Base-by-base conservation (phyloP, 495 filamentous ascomycete species). In the Neurospora sp. region DNA sequence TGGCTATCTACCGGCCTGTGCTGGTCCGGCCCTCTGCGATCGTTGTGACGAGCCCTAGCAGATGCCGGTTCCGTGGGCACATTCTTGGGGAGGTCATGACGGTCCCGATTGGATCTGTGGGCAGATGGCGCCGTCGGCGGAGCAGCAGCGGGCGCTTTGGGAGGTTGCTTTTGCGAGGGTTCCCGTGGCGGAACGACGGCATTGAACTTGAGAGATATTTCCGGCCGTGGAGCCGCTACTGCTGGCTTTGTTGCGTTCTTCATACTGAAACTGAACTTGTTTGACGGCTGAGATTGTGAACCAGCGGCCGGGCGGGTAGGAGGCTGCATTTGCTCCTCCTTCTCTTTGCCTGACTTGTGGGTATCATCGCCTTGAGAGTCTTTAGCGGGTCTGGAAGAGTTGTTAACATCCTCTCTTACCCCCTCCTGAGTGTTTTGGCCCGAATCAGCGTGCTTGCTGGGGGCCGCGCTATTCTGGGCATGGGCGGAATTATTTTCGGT, bases 261-360 rank as follows among this genome's bases (percentile, higher is more conserved):
- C 80, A 97, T 90, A 14, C 93, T 91, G 80, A 97, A 97, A 76
- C 92, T 94, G 76, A 97, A 93, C 79, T 94, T 95, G 44, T 89
- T 90, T 17, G 79, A 69, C 20, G 80, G 78, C 41, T 76, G 76
- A 40, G 85, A 87, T 81, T 86, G 88, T 84, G 69, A 82, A 73
- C 76, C 86, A 82, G 35, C 59, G 8, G 86, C 79, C n/a, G 85
- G 79, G 73, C 88, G 83, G 61, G 79, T 82, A 16, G 79, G 78
- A 8, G 86, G 87, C 6, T 70, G 68, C 74, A 77, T 79, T 75
- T 74, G 77, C 69, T 83, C 81, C 70, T 81, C 82, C 39, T 86
- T 85, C 59, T 81, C 76, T 70, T 80, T 77, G 44, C 83, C 82
- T 8, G 83, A 77, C 6, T 83, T 85, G 70, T 84, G 79, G 37